A percentile compares a stretch with the other conserved stretches of the same genome.
phyloP scores from a whole-genome alignment of 495 filamentous ascomycete species.

The Barbatosphaeria neglecta region DNA sequence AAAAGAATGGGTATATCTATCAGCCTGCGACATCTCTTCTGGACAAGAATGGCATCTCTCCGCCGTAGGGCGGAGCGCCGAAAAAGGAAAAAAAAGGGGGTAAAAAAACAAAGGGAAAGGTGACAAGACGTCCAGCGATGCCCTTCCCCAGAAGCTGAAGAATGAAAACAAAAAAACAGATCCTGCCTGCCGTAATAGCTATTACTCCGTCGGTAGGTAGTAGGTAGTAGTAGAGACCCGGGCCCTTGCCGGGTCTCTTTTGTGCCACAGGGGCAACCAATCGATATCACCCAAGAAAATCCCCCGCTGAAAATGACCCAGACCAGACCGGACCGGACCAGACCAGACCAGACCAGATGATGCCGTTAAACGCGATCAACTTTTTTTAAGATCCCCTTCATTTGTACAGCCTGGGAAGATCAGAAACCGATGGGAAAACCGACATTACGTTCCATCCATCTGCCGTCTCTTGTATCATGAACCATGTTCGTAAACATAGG shows the following conservation, averaged over 20 bases:
- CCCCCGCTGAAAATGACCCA: constrained; percentile 16
- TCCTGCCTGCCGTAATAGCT: neutral
- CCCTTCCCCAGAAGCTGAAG: neutral
- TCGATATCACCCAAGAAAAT: too few species aligned
- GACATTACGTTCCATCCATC: neutral
- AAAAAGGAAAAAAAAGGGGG: constrained; percentile 3
- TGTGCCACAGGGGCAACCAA: too few species aligned
- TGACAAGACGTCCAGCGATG: constrained; percentile 1
- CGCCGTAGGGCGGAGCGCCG: neutral
- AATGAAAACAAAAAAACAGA: neutral
- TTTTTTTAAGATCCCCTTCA: constrained; percentile 3
- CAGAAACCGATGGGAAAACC: neutral
- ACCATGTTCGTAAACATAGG: neutral
- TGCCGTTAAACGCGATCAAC: constrained; percentile 11
- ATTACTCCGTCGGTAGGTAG: too few species aligned
- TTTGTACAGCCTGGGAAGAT: neutral
- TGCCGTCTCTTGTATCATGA: neutral
- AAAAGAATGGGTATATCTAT: neutral
- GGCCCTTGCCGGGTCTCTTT: too few species aligned
- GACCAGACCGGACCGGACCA: constrained; percentile 16
- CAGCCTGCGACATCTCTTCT: neutral
- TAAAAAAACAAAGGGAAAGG: constrained; percentile 6
- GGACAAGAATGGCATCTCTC: neutral
- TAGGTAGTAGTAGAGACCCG: too few species aligned
- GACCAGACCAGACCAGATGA: constrained; percentile 20